Conservation (phyloP, 495 filamentous ascomycete genomes). For the Daldinia childiae region DNA sequence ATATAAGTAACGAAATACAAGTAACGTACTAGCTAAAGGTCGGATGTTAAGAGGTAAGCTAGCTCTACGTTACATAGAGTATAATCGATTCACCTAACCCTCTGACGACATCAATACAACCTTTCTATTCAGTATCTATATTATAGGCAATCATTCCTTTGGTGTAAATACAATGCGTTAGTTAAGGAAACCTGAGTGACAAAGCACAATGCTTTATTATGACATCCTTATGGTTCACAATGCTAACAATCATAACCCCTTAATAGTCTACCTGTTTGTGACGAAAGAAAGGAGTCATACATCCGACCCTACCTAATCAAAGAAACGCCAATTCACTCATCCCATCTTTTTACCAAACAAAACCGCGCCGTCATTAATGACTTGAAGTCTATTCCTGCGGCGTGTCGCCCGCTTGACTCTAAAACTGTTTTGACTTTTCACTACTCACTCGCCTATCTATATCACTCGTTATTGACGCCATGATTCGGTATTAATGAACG, state of each 20-base stretch:
- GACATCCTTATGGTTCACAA: slow-evolving; percentile 18
- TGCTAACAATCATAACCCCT: slow-evolving; percentile 15
- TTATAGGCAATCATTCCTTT: slow-evolving; percentile 12
- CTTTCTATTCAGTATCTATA: slow-evolving; percentile 1
- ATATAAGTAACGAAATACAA: background rate
- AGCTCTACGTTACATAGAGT: no score
- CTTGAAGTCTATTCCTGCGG: background rate
- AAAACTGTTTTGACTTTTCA: slow-evolving; percentile 33
- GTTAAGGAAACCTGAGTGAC: background rate
- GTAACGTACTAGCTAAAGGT: background rate
- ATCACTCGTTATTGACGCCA: slow-evolving; percentile 24
- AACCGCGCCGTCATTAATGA: slow-evolving; percentile 22
- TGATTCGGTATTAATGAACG: slow-evolving; percentile 20
- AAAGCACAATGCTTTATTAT: slow-evolving; percentile 28
- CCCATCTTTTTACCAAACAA: slow-evolving; percentile 14
- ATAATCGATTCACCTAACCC: background rate
- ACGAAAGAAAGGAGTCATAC: slow-evolving; percentile 25
- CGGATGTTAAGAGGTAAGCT: background rate
- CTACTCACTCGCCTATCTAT: slow-evolving; percentile 8
- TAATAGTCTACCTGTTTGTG: background rate
- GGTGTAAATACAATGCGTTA: slow-evolving; percentile 30
- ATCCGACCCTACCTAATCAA: slow-evolving; percentile 10
- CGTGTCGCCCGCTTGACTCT: slow-evolving; percentile 1
- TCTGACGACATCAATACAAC: slow-evolving; percentile 2
- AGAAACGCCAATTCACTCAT: slow-evolving; percentile 18